Percentiles rank a stretch among this genome's conserved stretches.
Conservation (phyloP, 768 basidiomycete genomes). For the Steccherinum ochraceum region DNA sequence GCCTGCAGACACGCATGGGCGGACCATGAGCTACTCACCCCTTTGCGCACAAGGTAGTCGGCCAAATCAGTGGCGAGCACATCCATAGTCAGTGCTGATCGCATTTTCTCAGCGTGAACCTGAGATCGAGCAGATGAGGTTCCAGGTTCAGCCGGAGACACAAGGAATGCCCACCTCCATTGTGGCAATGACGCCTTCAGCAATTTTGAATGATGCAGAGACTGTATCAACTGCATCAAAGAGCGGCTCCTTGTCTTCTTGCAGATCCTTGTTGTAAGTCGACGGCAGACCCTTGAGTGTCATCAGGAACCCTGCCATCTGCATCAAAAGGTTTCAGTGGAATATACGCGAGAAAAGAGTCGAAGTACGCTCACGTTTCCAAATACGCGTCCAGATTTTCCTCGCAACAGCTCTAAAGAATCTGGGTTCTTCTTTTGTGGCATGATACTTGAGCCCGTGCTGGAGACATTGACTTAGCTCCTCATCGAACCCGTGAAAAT, state of each 20-base stretch:
- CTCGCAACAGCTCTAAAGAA: slow-evolving; percentile 89
- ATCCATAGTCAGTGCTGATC: slow-evolving; percentile 87
- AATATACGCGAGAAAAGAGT: slow-evolving; percentile 1
- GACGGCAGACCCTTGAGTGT: slow-evolving; percentile 95
- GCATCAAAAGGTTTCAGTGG: no score
- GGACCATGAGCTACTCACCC: slow-evolving; percentile 48
- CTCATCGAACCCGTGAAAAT: no score
- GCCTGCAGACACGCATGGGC: background rate
- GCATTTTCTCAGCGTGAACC: slow-evolving; percentile 91
- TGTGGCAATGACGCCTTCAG: slow-evolving; percentile 91
- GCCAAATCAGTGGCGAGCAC: slow-evolving; percentile 98
- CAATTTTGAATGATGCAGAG: slow-evolving; percentile 82
- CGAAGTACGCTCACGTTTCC: slow-evolving; percentile 54
- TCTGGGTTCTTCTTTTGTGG: slow-evolving; percentile 99
- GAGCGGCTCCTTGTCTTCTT: slow-evolving; percentile 97
- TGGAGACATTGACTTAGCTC: no score
- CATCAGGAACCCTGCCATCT: slow-evolving; percentile 98
- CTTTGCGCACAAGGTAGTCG: slow-evolving; percentile 97
- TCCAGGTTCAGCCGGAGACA: background rate
- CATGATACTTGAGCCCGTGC: slow-evolving; percentile 99
- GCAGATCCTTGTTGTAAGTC: slow-evolving; percentile 98
- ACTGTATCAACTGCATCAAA: slow-evolving; percentile 92
- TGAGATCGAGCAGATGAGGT: slow-evolving; percentile 23
- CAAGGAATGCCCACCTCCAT: slow-evolving; percentile 54
- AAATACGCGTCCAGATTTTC: slow-evolving; percentile 92